Base-by-base conservation (phyloP, 2,329 filamentous ascomycete genomes). In the Ceratocystis diversiconidia region DNA sequence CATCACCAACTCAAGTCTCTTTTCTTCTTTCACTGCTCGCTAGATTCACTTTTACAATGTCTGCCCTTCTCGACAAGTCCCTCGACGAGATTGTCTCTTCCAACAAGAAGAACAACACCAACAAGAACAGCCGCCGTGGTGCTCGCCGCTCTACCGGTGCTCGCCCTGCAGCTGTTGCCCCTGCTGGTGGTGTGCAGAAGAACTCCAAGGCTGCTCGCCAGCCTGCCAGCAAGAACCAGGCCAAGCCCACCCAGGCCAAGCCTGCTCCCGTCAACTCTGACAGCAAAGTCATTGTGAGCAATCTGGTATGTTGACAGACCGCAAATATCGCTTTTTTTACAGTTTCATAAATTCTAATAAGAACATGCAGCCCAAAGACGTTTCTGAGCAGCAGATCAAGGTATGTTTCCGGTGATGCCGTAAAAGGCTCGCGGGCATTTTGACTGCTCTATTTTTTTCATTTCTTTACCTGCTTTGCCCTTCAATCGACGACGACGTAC, bases 261-360 rank as follows among this genome's bases (percentile, higher is more conserved):
- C 82, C 83, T 68, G 77, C 82, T 66, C 77, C 80, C 70, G 76
- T 78, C 68, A 79, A 80, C 72, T 85, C 85, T 73, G 90, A 95
- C 71, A 95, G 90, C 82, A 97, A 96, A 80, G 92, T 97, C 79
- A 89, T 96, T 77, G 92, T 99, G 79, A 96, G 90, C 87, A 95
- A 95, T 81, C 84, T 99, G 82, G 92, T 96, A 87, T 78, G 91
- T 71, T 61, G 17, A 36, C 7, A 12, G 10, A 4, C 36, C 5
- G 17, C 19, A 12, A 19, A 19, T 25, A 6, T 7, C 22, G 19
- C 48, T 41, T 10, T 48, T 22, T 10, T 52, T 41, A 15, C 15
- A 22, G 10, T 10, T 10, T 12, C n/a, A 7, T 46, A 7, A 43
- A 22, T 59, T 61, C 82, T 88, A 79, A 88, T 76, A 32, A 62